These are phyloP conservation scores for Poa pratensis DNA, from an alignment of 176 grass and related monocot genomes.

Conservation along the genomic window DNA sequence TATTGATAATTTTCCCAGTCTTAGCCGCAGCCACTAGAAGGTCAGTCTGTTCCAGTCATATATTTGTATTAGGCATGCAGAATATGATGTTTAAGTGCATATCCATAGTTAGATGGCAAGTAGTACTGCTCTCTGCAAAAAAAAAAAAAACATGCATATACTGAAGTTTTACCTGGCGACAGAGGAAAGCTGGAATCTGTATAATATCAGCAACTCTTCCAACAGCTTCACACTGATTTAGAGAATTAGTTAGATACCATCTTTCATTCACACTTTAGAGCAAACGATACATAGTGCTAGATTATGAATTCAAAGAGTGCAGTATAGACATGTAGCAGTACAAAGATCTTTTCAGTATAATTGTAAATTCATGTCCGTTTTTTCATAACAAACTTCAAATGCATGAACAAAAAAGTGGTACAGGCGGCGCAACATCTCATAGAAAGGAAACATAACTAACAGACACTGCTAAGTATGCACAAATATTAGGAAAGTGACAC, in stretches of 20 bases:
- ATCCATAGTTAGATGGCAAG: slow-evolving; percentile 22
- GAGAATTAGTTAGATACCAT: slow-evolving; percentile 39
- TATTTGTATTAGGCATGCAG: slow-evolving; percentile 36
- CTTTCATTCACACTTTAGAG: neutral
- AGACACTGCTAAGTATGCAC: slow-evolving; percentile 11
- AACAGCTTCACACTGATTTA: slow-evolving; percentile 87
- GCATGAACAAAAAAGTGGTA: neutral
- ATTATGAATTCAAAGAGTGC: slow-evolving; percentile 19
- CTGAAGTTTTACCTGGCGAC: slow-evolving; percentile 74
- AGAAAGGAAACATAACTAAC: slow-evolving; percentile 1
- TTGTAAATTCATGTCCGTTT: neutral
- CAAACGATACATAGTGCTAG: slow-evolving; percentile 1
- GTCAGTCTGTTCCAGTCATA: slow-evolving; percentile 69
- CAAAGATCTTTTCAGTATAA: neutral
- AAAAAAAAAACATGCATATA: neutral
- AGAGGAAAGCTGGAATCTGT: slow-evolving; percentile 98
- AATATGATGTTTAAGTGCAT: slow-evolving; percentile 4
- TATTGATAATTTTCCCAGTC: slow-evolving; percentile 96
- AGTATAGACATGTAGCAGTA: slow-evolving; percentile 15
- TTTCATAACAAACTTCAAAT: slow-evolving; percentile 3
- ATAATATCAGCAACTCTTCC: slow-evolving; percentile 97
- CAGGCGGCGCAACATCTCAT: neutral
- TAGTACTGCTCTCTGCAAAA: neutral
- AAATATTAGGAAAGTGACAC: neutral
- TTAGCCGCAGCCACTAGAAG: slow-evolving; percentile 90